phyloP scores from a whole-genome alignment of 192 early-diverging fungal genomes.

The Thamnidium elegans region DNA sequence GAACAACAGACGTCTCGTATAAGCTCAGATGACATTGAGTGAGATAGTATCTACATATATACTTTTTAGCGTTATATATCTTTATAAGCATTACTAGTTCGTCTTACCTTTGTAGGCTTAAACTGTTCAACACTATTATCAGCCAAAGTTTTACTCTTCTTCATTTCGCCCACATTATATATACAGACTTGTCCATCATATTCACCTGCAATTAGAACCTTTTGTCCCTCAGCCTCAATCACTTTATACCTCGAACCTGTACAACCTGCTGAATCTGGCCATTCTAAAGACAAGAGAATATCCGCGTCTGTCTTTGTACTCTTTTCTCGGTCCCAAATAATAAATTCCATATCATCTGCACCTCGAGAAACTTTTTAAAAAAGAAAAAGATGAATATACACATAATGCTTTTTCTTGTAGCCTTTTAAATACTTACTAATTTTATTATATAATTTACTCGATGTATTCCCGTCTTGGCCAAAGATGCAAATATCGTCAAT shows the following conservation, averaged over 20 bases:
- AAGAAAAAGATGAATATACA: neutral
- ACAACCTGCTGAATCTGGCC: constrained; percentile 22
- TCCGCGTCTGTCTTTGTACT: constrained; percentile 41
- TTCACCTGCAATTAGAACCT: constrained; percentile 28
- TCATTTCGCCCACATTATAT: constrained; percentile 27
- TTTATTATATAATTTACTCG: constrained; percentile 6
- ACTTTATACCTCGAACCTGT: constrained; percentile 27
- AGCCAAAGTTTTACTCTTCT: constrained; percentile 14
- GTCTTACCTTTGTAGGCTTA: constrained; percentile 19
- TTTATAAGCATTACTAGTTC: neutral
- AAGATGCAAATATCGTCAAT: constrained; percentile 44
- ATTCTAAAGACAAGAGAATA: constrained; percentile 36
- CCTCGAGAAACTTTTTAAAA: constrained; percentile 40
- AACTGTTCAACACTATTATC: constrained; percentile 27
- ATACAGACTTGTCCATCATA: constrained; percentile 27
- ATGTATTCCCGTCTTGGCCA: constrained; percentile 11
- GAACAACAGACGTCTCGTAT: constrained; percentile 32
- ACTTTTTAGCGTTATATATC: neutral
- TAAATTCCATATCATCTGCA: constrained; percentile 41
- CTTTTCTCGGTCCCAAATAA: constrained; percentile 44
- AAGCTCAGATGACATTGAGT: constrained; percentile 8
- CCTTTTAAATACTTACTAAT: neutral
- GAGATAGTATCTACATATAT: constrained; percentile 8
- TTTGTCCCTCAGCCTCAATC: constrained; percentile 18
- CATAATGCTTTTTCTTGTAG: too few species aligned